Evolutionary conservation across 1,284 basidiomycete genomes (phyloP).

Genomic region (Mixia osmundae): DNA sequence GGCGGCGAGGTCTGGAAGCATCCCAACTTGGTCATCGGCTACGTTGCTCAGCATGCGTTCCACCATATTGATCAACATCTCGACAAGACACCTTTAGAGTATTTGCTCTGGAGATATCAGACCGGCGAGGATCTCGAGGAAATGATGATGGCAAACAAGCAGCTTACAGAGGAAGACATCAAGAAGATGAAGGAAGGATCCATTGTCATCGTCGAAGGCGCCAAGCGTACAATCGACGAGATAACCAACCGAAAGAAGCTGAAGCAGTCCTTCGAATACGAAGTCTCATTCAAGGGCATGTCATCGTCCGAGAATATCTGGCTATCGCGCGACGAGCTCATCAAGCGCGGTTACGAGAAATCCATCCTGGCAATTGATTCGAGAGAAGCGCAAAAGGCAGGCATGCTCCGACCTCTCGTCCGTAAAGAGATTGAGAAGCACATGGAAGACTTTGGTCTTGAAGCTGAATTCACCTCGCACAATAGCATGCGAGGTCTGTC

Average conservation of each 20-base stretch:
- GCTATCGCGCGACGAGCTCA: slow-evolving; percentile 82
- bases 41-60: slow-evolving; percentile 96
- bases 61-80: slow-evolving; percentile 96
- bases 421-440: slow-evolving; percentile 96
- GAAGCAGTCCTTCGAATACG: slow-evolving; percentile 97
- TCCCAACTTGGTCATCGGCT: slow-evolving; percentile 95
- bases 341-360: slow-evolving; percentile 90
- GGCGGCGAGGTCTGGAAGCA: slow-evolving; percentile 97
- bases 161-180: slow-evolving; percentile 65
- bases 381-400: slow-evolving; percentile 85
- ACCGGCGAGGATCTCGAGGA: slow-evolving; percentile 96
- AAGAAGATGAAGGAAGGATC: slow-evolving; percentile 94
- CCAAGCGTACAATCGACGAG: slow-evolving; percentile 87
- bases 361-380: slow-evolving; percentile 89
- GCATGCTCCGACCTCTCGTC: slow-evolving; percentile 84
- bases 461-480: slow-evolving; percentile 88
- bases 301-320: slow-evolving; percentile 42
- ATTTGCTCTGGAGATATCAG: slow-evolving; percentile 99
- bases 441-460: slow-evolving; percentile 87
- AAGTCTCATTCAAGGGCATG: slow-evolving; percentile 63
- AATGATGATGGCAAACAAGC: slow-evolving; percentile 68
- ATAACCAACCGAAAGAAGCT: slow-evolving; percentile 80
- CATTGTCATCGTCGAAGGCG: slow-evolving; percentile 63
- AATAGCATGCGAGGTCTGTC: slow-evolving; percentile 51
- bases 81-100: slow-evolving; percentile 93